Conservation (phyloP, 306 rosid species). For the Cicer judaicum region DNA sequence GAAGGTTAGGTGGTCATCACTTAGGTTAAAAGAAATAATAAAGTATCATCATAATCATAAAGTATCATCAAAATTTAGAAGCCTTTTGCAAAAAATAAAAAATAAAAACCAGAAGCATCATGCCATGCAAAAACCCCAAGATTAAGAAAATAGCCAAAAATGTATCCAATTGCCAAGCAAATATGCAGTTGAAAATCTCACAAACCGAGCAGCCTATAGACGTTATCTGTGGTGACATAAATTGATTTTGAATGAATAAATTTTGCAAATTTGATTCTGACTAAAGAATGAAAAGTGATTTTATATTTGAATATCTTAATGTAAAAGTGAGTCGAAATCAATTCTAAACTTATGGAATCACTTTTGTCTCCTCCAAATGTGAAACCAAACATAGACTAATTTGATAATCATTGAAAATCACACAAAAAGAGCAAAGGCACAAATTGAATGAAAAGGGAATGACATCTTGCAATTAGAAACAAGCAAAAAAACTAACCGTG, state of each 20-base stretch:
- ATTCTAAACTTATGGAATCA: no score
- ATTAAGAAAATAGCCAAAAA: slow-evolving; percentile 3
- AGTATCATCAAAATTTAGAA: slow-evolving; percentile 9
- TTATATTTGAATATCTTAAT: no score
- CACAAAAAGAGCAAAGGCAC: background rate
- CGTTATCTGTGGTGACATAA: no score
- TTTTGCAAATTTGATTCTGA: no score
- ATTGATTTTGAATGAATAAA: no score
- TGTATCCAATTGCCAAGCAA: background rate
- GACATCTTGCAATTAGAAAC: background rate
- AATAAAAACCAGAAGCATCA: background rate
- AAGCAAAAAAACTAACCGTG: slow-evolving; percentile 21
- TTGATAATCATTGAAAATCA: slow-evolving; percentile 4
- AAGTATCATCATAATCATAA: background rate
- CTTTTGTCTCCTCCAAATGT: no score
- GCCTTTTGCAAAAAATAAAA: no score
- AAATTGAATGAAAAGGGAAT: background rate
- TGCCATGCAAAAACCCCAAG: background rate
- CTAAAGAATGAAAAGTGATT: no score
- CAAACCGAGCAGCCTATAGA: background rate
- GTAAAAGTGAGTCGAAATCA: no score
- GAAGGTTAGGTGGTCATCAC: slow-evolving; percentile 5
- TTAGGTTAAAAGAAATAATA: background rate
- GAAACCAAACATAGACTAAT: background rate
- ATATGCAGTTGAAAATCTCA: background rate